Evolutionary conservation across 139 green algal species (phyloP).

Genomic region (Micractinium conductrix): DNA sequence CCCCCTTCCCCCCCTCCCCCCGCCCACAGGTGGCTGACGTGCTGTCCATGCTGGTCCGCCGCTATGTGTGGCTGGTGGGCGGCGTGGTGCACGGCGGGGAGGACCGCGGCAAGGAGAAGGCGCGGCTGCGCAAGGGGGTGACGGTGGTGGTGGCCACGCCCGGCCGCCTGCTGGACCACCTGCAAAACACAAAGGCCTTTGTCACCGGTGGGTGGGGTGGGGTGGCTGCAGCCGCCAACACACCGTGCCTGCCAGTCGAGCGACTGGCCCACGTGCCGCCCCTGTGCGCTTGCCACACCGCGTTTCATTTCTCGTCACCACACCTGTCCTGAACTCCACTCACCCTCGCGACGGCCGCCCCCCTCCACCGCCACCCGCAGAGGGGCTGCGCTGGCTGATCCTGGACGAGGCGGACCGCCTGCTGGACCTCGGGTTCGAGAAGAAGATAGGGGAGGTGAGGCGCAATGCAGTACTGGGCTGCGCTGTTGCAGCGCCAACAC

Average conservation of each 20-base stretch:
- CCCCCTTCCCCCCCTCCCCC: too few species aligned
- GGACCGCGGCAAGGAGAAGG: conserved; percentile 93
- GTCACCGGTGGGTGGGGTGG: not conserved
- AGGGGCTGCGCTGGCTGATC: conserved; percentile 84
- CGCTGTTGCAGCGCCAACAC: too few species aligned
- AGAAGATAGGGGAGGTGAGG: conserved; percentile 68
- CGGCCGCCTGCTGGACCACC: conserved; percentile 94
- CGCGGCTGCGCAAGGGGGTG: conserved; percentile 91
- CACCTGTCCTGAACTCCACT: not conserved
- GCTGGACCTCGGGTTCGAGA: conserved; percentile 94
- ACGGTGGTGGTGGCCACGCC: conserved; percentile 88
- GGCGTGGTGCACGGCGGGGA: conserved; percentile 80
- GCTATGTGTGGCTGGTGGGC: conserved; percentile 63
- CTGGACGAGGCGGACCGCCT: conserved; percentile 94
- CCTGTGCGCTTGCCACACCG: not conserved
- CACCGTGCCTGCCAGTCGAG: not conserved
- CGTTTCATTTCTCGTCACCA: not conserved
- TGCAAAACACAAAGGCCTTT: conserved; percentile 50
- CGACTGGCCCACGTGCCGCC: not conserved
- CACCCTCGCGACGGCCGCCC: not conserved
- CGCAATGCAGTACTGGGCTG: not conserved
- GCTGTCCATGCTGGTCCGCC: conserved; percentile 47
- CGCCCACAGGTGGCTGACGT: conserved; percentile 54
- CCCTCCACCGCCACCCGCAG: not conserved
- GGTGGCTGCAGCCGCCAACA: not conserved